Percentiles rank a stretch among this genome's conserved stretches.
These are phyloP conservation scores for Quercus glauca DNA, from an alignment of 306 rosid species.

Conservation along the genomic window DNA sequence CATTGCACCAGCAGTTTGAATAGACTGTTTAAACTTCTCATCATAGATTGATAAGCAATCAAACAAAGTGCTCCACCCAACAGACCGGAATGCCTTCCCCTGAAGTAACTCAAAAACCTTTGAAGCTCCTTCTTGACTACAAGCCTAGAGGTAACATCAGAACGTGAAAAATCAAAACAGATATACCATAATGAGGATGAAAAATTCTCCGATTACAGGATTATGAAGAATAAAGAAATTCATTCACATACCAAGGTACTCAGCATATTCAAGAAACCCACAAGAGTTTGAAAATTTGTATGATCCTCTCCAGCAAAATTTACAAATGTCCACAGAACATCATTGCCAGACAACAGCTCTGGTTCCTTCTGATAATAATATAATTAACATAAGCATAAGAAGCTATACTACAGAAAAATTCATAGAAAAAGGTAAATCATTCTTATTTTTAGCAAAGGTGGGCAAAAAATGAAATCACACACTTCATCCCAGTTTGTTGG, in stretches of 20 bases:
- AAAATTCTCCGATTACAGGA: constrained; percentile 10
- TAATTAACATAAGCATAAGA: constrained; percentile 15
- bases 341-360: constrained; percentile 87
- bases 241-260: constrained; percentile 74
- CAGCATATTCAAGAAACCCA: constrained; percentile 93
- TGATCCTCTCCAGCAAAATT: constrained; percentile 99
- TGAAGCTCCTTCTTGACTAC: constrained; percentile 87
- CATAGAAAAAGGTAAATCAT: not conserved
- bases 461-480: not conserved
- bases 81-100: constrained; percentile 93
- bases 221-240: constrained; percentile 11
- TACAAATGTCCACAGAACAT: constrained; percentile 95
- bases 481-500: not conserved
- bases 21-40: constrained; percentile 91
- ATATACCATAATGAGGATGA: not conserved
- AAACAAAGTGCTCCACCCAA: constrained; percentile 98
- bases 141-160: constrained; percentile 58
- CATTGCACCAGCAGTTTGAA: constrained; percentile 81
- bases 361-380: constrained; percentile 73
- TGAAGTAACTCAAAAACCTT: constrained; percentile 92
- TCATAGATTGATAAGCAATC: constrained; percentile 90
- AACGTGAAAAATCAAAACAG: constrained; percentile 5
- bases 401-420: not conserved
- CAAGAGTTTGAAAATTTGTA: constrained; percentile 86
- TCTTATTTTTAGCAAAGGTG: not conserved